Evolutionary conservation across 306 rosid genomes (phyloP).

Genomic region (Trifolium pratense): DNA sequence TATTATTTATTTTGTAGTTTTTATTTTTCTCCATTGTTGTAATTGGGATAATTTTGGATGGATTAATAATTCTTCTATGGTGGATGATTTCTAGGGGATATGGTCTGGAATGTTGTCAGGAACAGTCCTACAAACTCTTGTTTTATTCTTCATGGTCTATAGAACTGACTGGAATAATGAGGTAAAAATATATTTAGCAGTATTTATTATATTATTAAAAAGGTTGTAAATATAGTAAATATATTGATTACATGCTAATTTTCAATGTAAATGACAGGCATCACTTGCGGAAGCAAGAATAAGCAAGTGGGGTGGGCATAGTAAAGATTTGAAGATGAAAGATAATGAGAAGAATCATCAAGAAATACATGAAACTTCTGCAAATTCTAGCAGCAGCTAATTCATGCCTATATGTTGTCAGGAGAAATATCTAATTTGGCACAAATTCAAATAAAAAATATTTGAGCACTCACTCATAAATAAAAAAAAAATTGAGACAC

Average conservation of each 20-base stretch:
- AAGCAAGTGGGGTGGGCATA: slow-evolving; percentile 44
- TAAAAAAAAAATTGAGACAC: too few relatives aligned
- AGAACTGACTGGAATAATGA: slow-evolving; percentile 78
- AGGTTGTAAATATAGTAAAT: neutral
- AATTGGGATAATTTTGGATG: neutral
- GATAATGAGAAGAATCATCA: neutral
- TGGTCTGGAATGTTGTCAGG: slow-evolving; percentile 78
- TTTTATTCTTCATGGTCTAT: slow-evolving; percentile 59
- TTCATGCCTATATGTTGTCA: neutral
- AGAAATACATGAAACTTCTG: slow-evolving; percentile 5
- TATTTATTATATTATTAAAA: neutral
- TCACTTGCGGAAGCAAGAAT: slow-evolving; percentile 47
- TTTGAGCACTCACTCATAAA: too few relatives aligned
- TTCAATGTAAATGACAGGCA: slow-evolving; percentile 42
- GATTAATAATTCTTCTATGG: neutral
- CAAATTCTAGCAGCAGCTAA: neutral
- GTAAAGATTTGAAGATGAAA: neutral
- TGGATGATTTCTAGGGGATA: slow-evolving; percentile 64
- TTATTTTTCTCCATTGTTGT: neutral
- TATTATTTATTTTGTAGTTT: neutral
- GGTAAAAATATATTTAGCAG: slow-evolving; percentile 42
- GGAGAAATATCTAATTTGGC: too few relatives aligned
- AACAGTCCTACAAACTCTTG: slow-evolving; percentile 68
- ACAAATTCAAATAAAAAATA: too few relatives aligned
- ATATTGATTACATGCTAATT: neutral